phyloP scores from a whole-genome alignment of 2,329 filamentous ascomycete species.

The Epichloe hybrida region DNA sequence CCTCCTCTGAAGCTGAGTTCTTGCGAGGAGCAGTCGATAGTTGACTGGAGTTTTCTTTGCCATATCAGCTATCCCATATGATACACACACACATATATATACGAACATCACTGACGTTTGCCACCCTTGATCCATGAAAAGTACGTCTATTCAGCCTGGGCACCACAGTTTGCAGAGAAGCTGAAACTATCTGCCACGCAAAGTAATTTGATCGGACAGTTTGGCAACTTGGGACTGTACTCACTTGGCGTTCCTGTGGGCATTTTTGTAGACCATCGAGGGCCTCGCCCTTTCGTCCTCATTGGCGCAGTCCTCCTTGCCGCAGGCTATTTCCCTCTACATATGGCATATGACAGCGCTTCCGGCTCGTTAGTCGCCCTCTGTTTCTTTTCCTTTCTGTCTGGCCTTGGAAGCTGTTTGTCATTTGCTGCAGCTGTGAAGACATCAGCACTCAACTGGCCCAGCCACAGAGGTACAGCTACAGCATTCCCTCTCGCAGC shows the following conservation, averaged over 20 bases:
- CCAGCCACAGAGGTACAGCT: slow-evolving; percentile 77
- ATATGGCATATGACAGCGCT: slow-evolving; percentile 61
- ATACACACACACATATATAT: too few relatives aligned
- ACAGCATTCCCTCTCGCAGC: slow-evolving; percentile 87
- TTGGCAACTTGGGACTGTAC: slow-evolving; percentile 90
- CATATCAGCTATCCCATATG: background rate
- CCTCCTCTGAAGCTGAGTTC: background rate
- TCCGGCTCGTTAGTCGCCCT: slow-evolving; percentile 45
- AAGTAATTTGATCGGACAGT: slow-evolving; percentile 79
- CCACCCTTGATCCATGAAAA: slow-evolving; percentile 23
- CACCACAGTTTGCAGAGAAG: slow-evolving; percentile 81
- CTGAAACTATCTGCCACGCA: slow-evolving; percentile 83
- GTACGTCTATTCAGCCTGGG: slow-evolving; percentile 99
- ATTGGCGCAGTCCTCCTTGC: slow-evolving; percentile 60
- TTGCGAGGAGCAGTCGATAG: background rate
- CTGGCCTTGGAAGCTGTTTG: slow-evolving; percentile 77
- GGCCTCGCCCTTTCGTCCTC: slow-evolving; percentile 66
- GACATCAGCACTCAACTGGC: slow-evolving; percentile 78
- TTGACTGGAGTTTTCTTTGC: background rate
- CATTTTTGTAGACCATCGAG: slow-evolving; percentile 70
- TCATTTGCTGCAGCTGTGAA: slow-evolving; percentile 88
- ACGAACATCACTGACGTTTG: background rate
- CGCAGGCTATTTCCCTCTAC: slow-evolving; percentile 75
- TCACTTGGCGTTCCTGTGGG: slow-evolving; percentile 78
- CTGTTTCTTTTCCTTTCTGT: slow-evolving; percentile 74